Conservation (phyloP, 2,329 filamentous ascomycete genomes). For the Phialophora chinensis region DNA sequence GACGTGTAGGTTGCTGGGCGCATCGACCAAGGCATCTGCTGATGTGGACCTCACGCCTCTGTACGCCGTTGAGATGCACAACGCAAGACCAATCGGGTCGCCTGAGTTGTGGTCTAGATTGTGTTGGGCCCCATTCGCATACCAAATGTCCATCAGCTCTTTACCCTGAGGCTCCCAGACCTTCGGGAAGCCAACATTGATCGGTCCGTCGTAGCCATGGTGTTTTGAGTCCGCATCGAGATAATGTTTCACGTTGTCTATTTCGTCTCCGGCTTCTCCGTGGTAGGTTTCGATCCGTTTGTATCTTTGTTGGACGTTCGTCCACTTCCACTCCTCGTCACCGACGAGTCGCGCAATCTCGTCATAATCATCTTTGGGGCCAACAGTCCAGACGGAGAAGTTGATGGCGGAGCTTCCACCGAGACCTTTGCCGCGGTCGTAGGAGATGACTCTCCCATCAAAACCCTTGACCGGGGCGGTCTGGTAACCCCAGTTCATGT, state of each 20-base stretch:
- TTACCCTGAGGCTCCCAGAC: constrained; percentile 59
- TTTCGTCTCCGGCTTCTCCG: constrained; percentile 40
- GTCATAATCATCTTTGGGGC: constrained; percentile 66
- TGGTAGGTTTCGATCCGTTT: constrained; percentile 63
- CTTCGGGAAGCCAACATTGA: constrained; percentile 57
- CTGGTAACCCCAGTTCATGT: constrained; percentile 62
- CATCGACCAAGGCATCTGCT: constrained; percentile 53
- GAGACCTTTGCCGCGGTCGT: constrained; percentile 58
- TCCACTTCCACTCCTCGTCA: constrained; percentile 64
- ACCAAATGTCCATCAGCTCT: constrained; percentile 55
- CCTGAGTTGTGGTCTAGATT: constrained; percentile 66
- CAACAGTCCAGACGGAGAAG: constrained; percentile 61
- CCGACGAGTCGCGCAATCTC: constrained; percentile 63
- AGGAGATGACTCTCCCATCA: constrained; percentile 54
- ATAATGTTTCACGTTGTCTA: constrained; percentile 53
- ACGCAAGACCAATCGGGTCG: constrained; percentile 62
- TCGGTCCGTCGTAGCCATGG: constrained; percentile 58
- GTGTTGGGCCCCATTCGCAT: constrained; percentile 55
- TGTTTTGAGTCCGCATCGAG: constrained; percentile 51
- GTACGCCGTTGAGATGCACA: constrained; percentile 57
- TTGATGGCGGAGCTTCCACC: constrained; percentile 62
- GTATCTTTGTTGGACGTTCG: constrained; percentile 57
- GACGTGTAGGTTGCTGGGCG: constrained; percentile 60
- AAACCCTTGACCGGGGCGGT: constrained; percentile 56
- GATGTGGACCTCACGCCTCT: constrained; percentile 59